phyloP scores from a whole-genome alignment of 345 rosid genomes.

The Balakata baccata region DNA sequence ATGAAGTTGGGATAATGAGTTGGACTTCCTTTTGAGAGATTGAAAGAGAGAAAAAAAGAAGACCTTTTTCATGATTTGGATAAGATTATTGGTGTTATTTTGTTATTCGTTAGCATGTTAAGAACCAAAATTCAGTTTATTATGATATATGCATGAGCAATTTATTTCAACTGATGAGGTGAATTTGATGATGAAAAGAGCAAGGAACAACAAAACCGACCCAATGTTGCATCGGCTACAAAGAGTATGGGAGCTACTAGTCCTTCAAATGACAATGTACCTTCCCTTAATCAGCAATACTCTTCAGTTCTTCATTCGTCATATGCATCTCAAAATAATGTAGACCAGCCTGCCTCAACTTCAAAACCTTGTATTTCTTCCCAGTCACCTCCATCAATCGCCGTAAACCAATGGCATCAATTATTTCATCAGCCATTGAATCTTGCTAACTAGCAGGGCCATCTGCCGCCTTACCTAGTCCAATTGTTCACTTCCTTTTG shows the following conservation, averaged over 20 bases:
- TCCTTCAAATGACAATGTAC: constrained; percentile 19
- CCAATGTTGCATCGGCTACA: constrained; percentile 11
- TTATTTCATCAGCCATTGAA: constrained; percentile 16
- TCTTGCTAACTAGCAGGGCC: constrained; percentile 21
- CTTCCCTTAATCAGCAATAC: constrained; percentile 24
- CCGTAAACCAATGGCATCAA: constrained; percentile 22
- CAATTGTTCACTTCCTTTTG: constrained; percentile 31
- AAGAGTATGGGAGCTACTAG: constrained; percentile 20
- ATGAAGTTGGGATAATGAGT: no score
- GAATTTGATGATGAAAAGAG: constrained; percentile 23
- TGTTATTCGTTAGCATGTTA: background rate
- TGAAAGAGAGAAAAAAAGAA: background rate
- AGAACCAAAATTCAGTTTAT: background rate
- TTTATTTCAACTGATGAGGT: background rate
- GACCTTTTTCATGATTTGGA: background rate
- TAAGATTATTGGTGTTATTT: background rate
- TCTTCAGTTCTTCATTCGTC: constrained; percentile 29
- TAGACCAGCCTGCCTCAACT: constrained; percentile 21
- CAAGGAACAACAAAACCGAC: constrained; percentile 24
- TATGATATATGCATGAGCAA: background rate
- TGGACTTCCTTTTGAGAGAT: background rate
- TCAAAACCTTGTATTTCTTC: constrained; percentile 19
- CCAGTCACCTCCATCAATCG: constrained; percentile 17
- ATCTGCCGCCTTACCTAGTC: constrained; percentile 10
- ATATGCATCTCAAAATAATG: constrained; percentile 14